A percentile compares a stretch with the other conserved stretches of the same genome.
phyloP scores from a whole-genome alignment of 495 filamentous ascomycete species.

The Aspergillus nanangensis region DNA sequence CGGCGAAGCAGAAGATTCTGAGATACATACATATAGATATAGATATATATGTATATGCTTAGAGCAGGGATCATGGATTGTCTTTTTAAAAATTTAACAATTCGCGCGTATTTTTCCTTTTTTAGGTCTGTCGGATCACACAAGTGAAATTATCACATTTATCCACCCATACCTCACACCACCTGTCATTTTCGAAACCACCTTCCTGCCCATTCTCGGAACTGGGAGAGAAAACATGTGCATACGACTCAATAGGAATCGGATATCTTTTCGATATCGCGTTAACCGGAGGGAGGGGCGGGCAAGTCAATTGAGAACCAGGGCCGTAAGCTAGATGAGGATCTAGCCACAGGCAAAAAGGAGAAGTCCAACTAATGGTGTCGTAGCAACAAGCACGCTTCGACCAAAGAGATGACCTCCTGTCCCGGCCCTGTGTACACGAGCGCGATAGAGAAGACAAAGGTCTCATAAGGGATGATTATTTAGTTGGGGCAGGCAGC shows the following conservation, averaged over 20 bases:
- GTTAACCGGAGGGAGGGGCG: background rate
- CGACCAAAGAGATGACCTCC: slow-evolving; percentile 6
- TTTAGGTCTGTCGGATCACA: slow-evolving; percentile 13
- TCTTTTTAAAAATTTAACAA: background rate
- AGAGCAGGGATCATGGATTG: too few relatives aligned
- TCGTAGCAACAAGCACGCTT: slow-evolving; percentile 14
- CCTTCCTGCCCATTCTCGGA: slow-evolving; percentile 11
- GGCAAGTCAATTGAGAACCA: slow-evolving; percentile 3
- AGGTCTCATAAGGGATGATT: slow-evolving; percentile 14
- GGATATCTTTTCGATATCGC: background rate
- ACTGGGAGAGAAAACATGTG: slow-evolving; percentile 9
- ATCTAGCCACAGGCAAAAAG: slow-evolving; percentile 4
- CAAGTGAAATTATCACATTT: slow-evolving; percentile 17
- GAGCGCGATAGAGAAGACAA: slow-evolving; percentile 20
- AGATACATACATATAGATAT: too few relatives aligned
- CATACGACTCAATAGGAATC: slow-evolving; percentile 13
- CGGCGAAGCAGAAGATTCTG: too few relatives aligned
- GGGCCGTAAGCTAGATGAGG: slow-evolving; percentile 22
- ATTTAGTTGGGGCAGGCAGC: slow-evolving; percentile 76
- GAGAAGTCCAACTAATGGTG: slow-evolving; percentile 6
- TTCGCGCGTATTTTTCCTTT: background rate
- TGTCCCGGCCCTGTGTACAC: slow-evolving; percentile 12
- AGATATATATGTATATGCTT: too few relatives aligned
- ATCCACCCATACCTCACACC: slow-evolving; percentile 26
- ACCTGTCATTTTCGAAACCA: slow-evolving; percentile 15